Base-by-base conservation (phyloP, 768 basidiomycete genomes). In the Boletus tomentosulus region DNA sequence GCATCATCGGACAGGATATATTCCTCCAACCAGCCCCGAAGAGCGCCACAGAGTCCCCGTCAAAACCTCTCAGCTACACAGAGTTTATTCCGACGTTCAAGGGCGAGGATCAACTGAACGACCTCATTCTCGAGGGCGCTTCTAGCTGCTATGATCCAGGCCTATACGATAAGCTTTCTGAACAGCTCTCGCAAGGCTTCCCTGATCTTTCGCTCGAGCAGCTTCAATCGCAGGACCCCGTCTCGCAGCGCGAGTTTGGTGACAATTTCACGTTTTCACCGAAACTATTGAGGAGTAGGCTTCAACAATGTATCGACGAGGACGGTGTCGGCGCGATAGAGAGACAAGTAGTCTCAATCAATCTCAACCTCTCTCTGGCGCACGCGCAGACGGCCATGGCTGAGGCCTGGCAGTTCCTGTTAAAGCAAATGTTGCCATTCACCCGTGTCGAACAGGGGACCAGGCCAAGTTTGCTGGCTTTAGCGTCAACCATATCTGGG, bases 291-390 rank as follows among this genome's bases (percentile, higher is more conserved):
- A 79, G 80, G 44, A 74, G 75, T n/a, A 79, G 88, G 16, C 72
- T 90, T 44, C 78, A 78, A 31, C 81, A 60, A 37, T 71, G 64
- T 27, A 48, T 59, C 4, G 59, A 68, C 2, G 70, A 73, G 12
- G 74, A 79, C 6, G 72, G 69, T 11, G 69, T 74, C 1, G 78
- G 82, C 11, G 71, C 71, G 5, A 72, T 83, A 13, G 80, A 88
- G 58, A 81, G 78, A 46, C 77, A 79, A 33, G 71, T 92, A 3
- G 74, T 81, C 46, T 83, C 85, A 1, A 83, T 95, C 67, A 97
- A 97, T 68, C 78, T 93, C 59, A 94, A 95, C 65, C 78, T 94
- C 46, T 94, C 92, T 1, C 73, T 97, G 37, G 76, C 89, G 22
- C 87, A 96, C 61, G 78, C 89, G 1, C 89, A 95, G 66, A 81